Percentiles rank a stretch among this genome's conserved stretches.
Conservation (phyloP, 1,284 basidiomycete species). For the Acaromyces ingoldii region DNA sequence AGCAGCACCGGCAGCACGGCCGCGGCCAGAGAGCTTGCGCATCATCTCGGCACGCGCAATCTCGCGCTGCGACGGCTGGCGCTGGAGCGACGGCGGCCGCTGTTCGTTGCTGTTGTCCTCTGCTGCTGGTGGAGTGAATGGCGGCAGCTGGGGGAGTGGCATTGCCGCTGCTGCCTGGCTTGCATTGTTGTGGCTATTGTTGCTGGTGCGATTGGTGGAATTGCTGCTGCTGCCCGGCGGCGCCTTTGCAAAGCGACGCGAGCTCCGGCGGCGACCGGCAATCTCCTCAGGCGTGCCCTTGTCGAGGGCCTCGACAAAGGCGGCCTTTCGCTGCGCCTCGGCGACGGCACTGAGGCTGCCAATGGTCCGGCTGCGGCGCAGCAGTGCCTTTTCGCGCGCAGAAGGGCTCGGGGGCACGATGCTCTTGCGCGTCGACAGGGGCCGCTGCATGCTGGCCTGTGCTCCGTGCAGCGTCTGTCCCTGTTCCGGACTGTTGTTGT, state of each 20-base stretch:
- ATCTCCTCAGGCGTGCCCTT: neutral
- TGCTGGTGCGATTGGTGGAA: no score
- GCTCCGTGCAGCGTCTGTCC: neutral
- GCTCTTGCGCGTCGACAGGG: constrained; percentile 12
- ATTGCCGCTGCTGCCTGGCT: no score
- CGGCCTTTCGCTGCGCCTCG: constrained; percentile 32
- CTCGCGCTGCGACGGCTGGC: constrained; percentile 27
- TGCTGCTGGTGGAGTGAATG: no score
- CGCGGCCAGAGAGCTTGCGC: constrained; percentile 33
- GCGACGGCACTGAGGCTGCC: constrained; percentile 37
- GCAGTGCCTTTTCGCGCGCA: constrained; percentile 9
- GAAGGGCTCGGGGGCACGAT: constrained; percentile 9
- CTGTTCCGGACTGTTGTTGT: constrained; percentile 15
- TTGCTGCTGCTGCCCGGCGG: neutral
- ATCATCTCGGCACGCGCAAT: constrained; percentile 38
- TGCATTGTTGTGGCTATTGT: no score
- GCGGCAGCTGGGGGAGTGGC: neutral
- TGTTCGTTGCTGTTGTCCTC: no score
- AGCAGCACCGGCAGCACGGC: constrained; percentile 10
- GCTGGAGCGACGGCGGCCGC: constrained; percentile 7
- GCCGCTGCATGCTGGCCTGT: neutral
- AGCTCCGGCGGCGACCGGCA: neutral
- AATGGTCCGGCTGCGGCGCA: constrained; percentile 31
- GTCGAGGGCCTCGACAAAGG: constrained; percentile 25
- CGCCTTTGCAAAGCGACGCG: constrained; percentile 6